Evolutionary conservation across 345 rosid species (phyloP).

Genomic region (Citrus reticulata): DNA sequence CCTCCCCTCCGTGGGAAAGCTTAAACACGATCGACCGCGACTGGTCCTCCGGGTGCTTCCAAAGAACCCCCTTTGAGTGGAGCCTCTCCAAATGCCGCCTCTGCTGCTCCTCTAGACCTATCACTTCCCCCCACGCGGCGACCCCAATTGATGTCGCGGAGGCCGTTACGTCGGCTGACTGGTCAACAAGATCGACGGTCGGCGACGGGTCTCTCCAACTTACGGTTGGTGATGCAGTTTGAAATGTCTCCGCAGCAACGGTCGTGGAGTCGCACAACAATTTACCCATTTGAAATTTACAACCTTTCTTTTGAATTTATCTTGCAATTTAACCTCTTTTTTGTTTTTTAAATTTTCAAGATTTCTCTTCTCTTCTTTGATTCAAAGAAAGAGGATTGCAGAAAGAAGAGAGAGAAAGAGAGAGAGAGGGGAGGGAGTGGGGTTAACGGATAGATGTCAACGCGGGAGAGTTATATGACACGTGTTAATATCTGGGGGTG

Average conservation of each 20-base stretch:
- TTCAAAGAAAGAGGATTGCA: slow-evolving; percentile 11
- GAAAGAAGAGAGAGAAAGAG: slow-evolving; percentile 14
- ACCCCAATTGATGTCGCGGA: background rate
- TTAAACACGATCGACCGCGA: slow-evolving; percentile 67
- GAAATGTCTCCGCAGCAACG: slow-evolving; percentile 56
- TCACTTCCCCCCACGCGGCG: slow-evolving; percentile 72
- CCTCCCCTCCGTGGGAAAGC: slow-evolving; percentile 91
- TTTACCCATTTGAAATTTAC: slow-evolving; percentile 63
- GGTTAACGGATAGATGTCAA: slow-evolving; percentile 65
- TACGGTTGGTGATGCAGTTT: slow-evolving; percentile 54
- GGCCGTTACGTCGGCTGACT: slow-evolving; percentile 10
- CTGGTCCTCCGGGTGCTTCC: slow-evolving; percentile 72
- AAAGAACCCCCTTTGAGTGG: slow-evolving; percentile 74
- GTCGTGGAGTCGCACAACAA: slow-evolving; percentile 73
- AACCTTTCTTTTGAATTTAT: background rate
- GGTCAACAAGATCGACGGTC: slow-evolving; percentile 54
- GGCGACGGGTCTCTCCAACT: slow-evolving; percentile 56
- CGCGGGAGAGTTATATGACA: slow-evolving; percentile 46
- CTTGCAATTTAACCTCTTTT: background rate
- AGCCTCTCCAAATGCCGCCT: slow-evolving; percentile 70
- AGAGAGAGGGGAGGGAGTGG: slow-evolving; percentile 23
- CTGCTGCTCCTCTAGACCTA: slow-evolving; percentile 88
- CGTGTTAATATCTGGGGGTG: slow-evolving; percentile 37
- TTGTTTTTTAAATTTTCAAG: background rate
- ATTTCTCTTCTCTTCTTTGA: slow-evolving; percentile 13